Conservation (phyloP, 2,329 filamentous ascomycete genomes). For the Colletotrichum trifolii region DNA sequence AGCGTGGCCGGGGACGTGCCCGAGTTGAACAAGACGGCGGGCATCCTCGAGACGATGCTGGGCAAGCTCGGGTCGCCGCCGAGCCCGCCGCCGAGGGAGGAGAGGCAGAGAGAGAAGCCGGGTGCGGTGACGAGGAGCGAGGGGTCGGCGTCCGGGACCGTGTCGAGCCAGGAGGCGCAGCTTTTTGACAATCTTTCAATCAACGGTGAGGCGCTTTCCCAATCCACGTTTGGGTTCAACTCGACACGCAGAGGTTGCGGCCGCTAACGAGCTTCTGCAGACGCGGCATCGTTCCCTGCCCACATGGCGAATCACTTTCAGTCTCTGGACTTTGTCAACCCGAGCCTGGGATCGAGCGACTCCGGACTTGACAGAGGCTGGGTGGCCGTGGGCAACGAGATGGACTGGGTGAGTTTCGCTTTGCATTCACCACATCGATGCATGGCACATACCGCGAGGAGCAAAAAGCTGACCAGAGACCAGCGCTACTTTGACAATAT, state of each 20-base stretch:
- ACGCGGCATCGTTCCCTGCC: slow-evolving; percentile 2
- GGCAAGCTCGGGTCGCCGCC: slow-evolving; percentile 51
- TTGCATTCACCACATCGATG: no score
- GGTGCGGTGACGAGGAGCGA: neutral
- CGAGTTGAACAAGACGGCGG: slow-evolving; percentile 59
- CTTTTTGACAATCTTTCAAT: slow-evolving; percentile 38
- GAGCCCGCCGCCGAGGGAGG: slow-evolving; percentile 30
- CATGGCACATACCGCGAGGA: neutral
- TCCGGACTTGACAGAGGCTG: slow-evolving; percentile 50
- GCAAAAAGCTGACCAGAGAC: neutral
- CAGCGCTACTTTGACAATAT: slow-evolving; percentile 38
- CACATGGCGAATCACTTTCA: slow-evolving; percentile 20
- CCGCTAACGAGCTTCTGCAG: slow-evolving; percentile 12
- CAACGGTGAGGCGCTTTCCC: slow-evolving; percentile 7
- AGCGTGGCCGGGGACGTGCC: slow-evolving; percentile 49
- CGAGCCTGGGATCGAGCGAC: slow-evolving; percentile 36
- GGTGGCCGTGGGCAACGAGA: slow-evolving; percentile 46
- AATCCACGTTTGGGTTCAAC: no score
- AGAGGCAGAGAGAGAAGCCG: slow-evolving; percentile 36
- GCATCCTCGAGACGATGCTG: slow-evolving; percentile 58
- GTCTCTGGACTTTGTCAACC: slow-evolving; percentile 20
- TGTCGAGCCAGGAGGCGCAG: slow-evolving; percentile 38
- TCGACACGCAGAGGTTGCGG: no score
- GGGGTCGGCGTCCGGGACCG: slow-evolving; percentile 37
- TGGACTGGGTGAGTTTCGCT: slow-evolving; percentile 52